Conservation (phyloP, 2,329 filamentous ascomycete genomes). For the Ceratocystis destructans region DNA sequence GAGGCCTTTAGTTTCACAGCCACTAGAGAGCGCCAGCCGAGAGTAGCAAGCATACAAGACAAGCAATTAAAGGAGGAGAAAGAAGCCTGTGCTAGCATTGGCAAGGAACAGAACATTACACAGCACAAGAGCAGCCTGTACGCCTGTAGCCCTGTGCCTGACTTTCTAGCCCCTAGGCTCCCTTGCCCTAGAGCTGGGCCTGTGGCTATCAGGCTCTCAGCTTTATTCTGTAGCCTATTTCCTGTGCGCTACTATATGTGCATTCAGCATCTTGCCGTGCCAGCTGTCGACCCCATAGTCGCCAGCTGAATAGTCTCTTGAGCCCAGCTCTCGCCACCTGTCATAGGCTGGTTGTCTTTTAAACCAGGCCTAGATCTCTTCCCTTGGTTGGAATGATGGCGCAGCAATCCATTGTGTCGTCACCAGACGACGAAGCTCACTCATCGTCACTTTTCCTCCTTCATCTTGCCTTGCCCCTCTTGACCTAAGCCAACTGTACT, state of each 20-base stretch:
- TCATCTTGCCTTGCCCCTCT: too few relatives aligned
- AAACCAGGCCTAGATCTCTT: not conserved
- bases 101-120: not conserved
- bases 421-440: not conserved
- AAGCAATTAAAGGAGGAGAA: not conserved
- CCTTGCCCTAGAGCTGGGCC: not conserved
- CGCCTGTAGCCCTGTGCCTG: not conserved
- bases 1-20: not conserved
- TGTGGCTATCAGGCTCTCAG: not conserved
- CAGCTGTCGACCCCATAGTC: not conserved
- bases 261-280: not conserved
- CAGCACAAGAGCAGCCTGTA: not conserved
- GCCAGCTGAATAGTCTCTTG: not conserved
- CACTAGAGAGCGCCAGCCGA: not conserved
- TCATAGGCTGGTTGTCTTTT: not conserved
- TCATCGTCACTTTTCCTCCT: not conserved
- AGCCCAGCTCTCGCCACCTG: not conserved
- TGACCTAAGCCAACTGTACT: too few relatives aligned
- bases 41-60: not conserved
- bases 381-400: not conserved
- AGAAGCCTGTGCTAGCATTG: not conserved
- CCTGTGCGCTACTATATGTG: too few relatives aligned
- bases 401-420: conserved; percentile 1
- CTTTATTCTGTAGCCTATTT: too few relatives aligned
- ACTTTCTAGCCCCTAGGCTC: too few relatives aligned